phyloP scores from a whole-genome alignment of 306 rosid species.

The Fagus sylvatica region DNA sequence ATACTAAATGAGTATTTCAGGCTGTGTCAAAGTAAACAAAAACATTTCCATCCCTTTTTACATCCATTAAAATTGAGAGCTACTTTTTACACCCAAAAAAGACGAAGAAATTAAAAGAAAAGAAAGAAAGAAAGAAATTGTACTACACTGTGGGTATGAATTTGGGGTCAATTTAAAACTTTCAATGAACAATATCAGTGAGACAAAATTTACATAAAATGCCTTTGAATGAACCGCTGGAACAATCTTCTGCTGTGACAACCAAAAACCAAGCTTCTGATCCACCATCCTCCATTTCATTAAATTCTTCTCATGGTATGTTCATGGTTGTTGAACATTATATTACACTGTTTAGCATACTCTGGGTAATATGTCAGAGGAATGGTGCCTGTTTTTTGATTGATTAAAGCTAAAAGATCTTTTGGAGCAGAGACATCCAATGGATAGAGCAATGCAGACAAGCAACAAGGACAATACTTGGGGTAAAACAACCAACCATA shows the following conservation, averaged over 20 bases:
- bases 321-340: background rate
- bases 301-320: background rate
- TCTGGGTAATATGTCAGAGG: background rate
- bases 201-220: slow-evolving; percentile 3
- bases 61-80: background rate
- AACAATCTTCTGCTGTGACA: background rate
- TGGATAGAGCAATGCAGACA: slow-evolving; percentile 14
- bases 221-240: background rate
- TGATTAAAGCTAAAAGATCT: slow-evolving; percentile 8
- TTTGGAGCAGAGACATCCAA: slow-evolving; percentile 22
- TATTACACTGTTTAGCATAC: background rate
- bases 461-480: background rate
- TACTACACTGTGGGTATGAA: background rate
- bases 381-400: slow-evolving; percentile 2
- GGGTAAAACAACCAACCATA: slow-evolving; percentile 3
- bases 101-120: no score
- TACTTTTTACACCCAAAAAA: background rate
- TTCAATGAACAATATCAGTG: background rate
- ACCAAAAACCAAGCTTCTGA: slow-evolving; percentile 10
- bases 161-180: background rate
- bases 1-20: background rate
- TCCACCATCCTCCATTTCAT: background rate
- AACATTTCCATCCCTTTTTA: background rate
- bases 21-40: background rate
- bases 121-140: background rate